Evolutionary conservation across 352 stramenopile genomes (phyloP).

Genomic region (Pythium folliculosum): DNA sequence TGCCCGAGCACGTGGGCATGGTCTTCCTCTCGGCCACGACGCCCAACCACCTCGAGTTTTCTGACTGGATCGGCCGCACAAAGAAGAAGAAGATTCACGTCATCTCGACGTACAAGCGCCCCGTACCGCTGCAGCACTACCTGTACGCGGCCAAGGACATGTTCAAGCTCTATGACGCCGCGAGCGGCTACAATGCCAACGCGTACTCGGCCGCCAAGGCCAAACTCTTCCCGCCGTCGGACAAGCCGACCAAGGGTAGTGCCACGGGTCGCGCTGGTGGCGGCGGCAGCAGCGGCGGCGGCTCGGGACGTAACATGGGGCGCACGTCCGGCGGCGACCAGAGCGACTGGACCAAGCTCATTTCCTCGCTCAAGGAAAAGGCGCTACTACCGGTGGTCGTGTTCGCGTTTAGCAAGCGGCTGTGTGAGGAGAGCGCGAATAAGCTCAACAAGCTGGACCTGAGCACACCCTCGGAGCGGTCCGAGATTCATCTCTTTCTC

Average conservation of each 20-base stretch:
- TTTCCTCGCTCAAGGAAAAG: slow-evolving; percentile 89
- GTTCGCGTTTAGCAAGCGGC: slow-evolving; percentile 91
- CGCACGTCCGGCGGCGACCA: slow-evolving; percentile 65
- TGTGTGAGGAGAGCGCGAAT: slow-evolving; percentile 81
- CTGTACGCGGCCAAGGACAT: slow-evolving; percentile 95
- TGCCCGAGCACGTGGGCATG: slow-evolving; percentile 96
- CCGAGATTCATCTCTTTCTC: slow-evolving; percentile 84
- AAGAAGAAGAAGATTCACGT: slow-evolving; percentile 97
- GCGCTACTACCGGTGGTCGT: slow-evolving; percentile 94
- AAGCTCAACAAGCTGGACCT: slow-evolving; percentile 79
- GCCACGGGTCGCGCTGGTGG: slow-evolving; percentile 34
- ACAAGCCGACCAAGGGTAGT: slow-evolving; percentile 45
- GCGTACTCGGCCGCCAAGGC: slow-evolving; percentile 62
- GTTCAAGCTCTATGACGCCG: slow-evolving; percentile 78
- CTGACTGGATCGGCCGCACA: slow-evolving; percentile 98
- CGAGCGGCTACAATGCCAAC: slow-evolving; percentile 53
- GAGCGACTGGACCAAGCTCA: slow-evolving; percentile 89
- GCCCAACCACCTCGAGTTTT: slow-evolving; percentile 98
- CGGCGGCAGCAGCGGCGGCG: slow-evolving; percentile 43
- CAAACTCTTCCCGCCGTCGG: slow-evolving; percentile 60
- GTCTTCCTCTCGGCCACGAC: slow-evolving; percentile 99
- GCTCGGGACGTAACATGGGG: slow-evolving; percentile 51
- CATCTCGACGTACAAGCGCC: slow-evolving; percentile 96
- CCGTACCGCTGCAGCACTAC: slow-evolving; percentile 96
- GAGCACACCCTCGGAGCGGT: slow-evolving; percentile 68